Conservation (phyloP, 2,329 filamentous ascomycete genomes). For the Sclerotinia borealis region DNA sequence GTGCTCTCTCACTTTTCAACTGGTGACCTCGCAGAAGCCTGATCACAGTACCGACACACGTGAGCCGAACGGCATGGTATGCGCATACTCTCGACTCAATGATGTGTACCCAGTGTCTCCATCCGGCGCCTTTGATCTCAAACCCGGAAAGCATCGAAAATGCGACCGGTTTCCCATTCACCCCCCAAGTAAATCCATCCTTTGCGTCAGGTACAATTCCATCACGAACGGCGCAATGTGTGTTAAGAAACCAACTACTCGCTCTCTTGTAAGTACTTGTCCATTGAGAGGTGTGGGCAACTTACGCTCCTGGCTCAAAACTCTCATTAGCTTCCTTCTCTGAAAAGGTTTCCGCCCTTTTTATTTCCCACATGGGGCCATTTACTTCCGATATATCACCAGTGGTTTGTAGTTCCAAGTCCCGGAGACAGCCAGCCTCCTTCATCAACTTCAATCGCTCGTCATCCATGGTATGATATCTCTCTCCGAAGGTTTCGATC, state of each 20-base stretch:
- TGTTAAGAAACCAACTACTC: slow-evolving; percentile 51
- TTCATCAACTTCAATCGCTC: slow-evolving; percentile 19
- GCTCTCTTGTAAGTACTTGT: slow-evolving; percentile 24
- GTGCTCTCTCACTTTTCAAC: slow-evolving; percentile 47
- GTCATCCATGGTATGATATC: slow-evolving; percentile 20
- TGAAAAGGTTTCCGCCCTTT: slow-evolving; percentile 1
- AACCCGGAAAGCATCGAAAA: slow-evolving; percentile 47
- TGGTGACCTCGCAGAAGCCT: slow-evolving; percentile 47
- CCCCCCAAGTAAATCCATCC: slow-evolving; percentile 42
- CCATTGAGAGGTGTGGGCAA: not conserved
- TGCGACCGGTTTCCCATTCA: slow-evolving; percentile 39
- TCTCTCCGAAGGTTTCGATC: slow-evolving; percentile 17
- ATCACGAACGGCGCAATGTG: slow-evolving; percentile 50
- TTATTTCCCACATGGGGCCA: slow-evolving; percentile 16
- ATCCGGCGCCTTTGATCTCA: slow-evolving; percentile 39
- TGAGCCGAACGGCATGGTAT: slow-evolving; percentile 45
- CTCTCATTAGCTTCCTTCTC: slow-evolving; percentile 30
- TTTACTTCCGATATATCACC: slow-evolving; percentile 1
- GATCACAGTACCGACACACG: slow-evolving; percentile 43
- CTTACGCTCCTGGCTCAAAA: slow-evolving; percentile 46
- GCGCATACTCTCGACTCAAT: slow-evolving; percentile 40
- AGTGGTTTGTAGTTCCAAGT: slow-evolving; percentile 10
- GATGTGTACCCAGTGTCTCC: slow-evolving; percentile 38
- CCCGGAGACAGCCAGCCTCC: slow-evolving; percentile 15
- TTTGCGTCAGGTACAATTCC: slow-evolving; percentile 43